Evolutionary conservation across 192 early-diverging fungal genomes (phyloP), one percentile per base, ranked within the genome.

Genomic region (Coemansia sp.): DNA sequence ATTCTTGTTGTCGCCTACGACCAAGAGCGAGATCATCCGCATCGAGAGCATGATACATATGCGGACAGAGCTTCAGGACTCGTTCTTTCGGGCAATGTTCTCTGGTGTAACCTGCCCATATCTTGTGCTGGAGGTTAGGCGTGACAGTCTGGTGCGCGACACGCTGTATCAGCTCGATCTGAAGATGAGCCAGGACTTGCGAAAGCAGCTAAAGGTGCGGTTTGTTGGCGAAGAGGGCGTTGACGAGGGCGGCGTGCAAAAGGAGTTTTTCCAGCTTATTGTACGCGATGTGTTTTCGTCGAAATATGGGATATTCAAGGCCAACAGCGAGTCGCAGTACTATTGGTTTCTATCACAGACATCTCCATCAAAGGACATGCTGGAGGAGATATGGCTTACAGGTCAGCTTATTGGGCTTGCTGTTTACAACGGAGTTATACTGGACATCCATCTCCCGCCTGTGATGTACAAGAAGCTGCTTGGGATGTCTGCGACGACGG

Each of bases 161-260:
- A 85, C 88, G 40, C 63, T 89, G 63, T 83, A 81, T 58, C 87
- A 96, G 76, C 83, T 97, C 43, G 87, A 89, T 25, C 74, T 84
- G 52, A 94, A 96, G 71, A 83, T 90, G 13, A 83, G 85, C 49
- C 88, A 92, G 66, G 95, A 97, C 65, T 79, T 95, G 60, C 89
- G 90, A 53, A 97, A 95, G 71, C 94, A 94, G 70, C 84, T 97
- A 22, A 85, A 93, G 43, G 88, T 97, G 56, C 85, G 91, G 36
- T 97, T 97, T 86, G 88, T 93, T 0, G 92, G 92, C 25, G 95
- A 96, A 62, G 94, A 96, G 65, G 95, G 92, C 25, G 89, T 97
- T 13, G 94, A 95, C 66, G 93, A 93, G 62, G 95, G 95, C 50
- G 95, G 95, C 11, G 90, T 97, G 33, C 92, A 92, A 59, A 95